Evolutionary conservation across 108 stramenopile genomes (phyloP).

Genomic region (Mediolabrus comicus): DNA sequence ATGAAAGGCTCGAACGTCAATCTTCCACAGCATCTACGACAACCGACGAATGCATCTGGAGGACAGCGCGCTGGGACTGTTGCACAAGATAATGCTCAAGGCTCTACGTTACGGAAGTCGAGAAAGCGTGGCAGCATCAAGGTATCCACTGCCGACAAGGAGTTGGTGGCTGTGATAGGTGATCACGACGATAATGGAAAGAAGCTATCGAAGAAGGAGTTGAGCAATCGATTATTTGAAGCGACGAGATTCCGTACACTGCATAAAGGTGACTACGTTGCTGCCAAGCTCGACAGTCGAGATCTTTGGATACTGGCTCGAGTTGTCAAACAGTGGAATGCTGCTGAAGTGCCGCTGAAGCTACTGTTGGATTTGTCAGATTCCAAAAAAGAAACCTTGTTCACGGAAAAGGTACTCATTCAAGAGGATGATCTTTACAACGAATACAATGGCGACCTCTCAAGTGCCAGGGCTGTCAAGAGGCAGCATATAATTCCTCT

Average conservation of each 20-base stretch:
- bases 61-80: not conserved
- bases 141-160: not conserved
- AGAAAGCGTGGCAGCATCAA: slow-evolving; percentile 34
- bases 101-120: slow-evolving; percentile 65
- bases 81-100: slow-evolving; percentile 37
- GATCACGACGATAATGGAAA: slow-evolving; percentile 22
- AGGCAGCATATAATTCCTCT: slow-evolving; percentile 66
- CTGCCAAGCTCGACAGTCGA: slow-evolving; percentile 55
- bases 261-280: slow-evolving; percentile 64
- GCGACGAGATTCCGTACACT: slow-evolving; percentile 56
- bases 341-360: slow-evolving; percentile 20
- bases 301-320: slow-evolving; percentile 75
- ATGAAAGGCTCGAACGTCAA: not conserved
- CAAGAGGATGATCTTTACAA: slow-evolving; percentile 76
- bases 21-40: not conserved
- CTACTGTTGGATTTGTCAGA: slow-evolving; percentile 60
- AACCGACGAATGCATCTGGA: not conserved
- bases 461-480: slow-evolving; percentile 25
- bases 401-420: slow-evolving; percentile 59
- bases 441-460: slow-evolving; percentile 41
- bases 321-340: slow-evolving; percentile 58
- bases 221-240: slow-evolving; percentile 57
- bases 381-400: slow-evolving; percentile 53
- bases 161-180: slow-evolving; percentile 1
- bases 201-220: slow-evolving; percentile 61